A percentile compares a stretch with the other conserved stretches of the same genome.
phyloP scores from a whole-genome alignment of 441 rosid genomes.

The Dalechampia spathulata region DNA sequence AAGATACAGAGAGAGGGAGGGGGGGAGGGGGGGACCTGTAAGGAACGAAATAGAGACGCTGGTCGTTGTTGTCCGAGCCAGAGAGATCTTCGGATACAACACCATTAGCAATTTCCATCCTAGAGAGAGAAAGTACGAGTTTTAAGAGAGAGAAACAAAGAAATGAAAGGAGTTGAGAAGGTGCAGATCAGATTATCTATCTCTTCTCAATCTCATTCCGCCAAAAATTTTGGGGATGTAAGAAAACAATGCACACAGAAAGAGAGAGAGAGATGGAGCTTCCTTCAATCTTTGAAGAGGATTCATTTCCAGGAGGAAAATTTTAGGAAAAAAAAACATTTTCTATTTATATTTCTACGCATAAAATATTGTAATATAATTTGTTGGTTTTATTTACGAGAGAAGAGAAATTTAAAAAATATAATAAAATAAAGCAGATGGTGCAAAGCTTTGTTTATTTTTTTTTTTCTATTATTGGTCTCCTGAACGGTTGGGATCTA shows the following conservation, averaged over 20 bases:
- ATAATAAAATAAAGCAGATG: too few species aligned
- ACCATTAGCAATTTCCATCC: conserved; percentile 31
- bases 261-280: background rate
- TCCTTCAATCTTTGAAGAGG: background rate
- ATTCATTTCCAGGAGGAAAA: background rate
- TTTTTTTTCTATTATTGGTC: too few species aligned
- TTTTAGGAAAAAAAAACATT: too few species aligned
- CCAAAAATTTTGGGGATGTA: background rate
- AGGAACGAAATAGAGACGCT: conserved; percentile 92
- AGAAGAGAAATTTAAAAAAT: too few species aligned
- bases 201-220: background rate
- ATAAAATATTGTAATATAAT: too few species aligned
- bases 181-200: conserved; percentile 15
- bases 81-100: conserved; percentile 38
- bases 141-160: conserved; percentile 11
- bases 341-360: too few species aligned
- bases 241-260: background rate
- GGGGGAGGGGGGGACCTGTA: conserved; percentile 63
- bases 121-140: background rate
- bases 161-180: conserved; percentile 6
- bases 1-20: conserved; percentile 12
- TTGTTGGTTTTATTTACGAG: too few species aligned
- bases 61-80: conserved; percentile 58
- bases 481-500: too few species aligned
- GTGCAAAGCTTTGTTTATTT: too few species aligned